Percentiles rank a stretch among this genome's conserved stretches.
phyloP scores from a whole-genome alignment of 257 asterid species.

The Paraleonurus japonicus region DNA sequence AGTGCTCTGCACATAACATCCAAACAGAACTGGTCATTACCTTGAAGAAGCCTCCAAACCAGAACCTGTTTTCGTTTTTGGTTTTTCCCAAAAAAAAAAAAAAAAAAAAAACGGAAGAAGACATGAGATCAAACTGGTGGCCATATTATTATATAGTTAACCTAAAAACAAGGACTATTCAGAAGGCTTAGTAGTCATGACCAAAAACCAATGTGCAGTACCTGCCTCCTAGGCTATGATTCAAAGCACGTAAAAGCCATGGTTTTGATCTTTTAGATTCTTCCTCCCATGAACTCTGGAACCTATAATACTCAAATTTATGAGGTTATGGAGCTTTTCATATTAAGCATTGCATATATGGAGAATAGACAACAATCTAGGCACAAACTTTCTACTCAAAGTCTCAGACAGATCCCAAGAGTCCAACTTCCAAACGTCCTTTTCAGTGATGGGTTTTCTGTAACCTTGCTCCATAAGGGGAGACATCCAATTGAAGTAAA shows the following conservation, averaged over 20 bases:
- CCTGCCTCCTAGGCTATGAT: conserved; percentile 79
- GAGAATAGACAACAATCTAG: conserved; percentile 20
- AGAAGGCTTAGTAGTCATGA: conserved; percentile 4
- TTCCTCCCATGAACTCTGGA: conserved; percentile 74
- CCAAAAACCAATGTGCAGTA: conserved; percentile 18
- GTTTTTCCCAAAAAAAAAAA: too few relatives aligned
- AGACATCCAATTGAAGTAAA: conserved; percentile 80
- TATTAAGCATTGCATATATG: conserved; percentile 4
- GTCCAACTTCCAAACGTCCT: conserved; percentile 86
- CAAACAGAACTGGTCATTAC: conserved; percentile 41
- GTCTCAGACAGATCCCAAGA: conserved; percentile 83
- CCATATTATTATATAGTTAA: conserved; percentile 9
- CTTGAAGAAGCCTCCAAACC: conserved; percentile 91
- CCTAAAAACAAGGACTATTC: neutral
- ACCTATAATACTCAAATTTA: conserved; percentile 38
- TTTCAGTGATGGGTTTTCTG: conserved; percentile 69
- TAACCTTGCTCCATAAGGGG: conserved; percentile 85
- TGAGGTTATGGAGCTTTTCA: neutral
- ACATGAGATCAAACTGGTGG: conserved; percentile 18
- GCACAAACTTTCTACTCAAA: conserved; percentile 50
- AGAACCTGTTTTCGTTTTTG: conserved; percentile 52
- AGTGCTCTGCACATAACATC: neutral
- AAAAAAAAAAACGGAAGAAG: conserved; percentile 5
- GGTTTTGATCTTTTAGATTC: conserved; percentile 66
- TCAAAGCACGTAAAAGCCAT: conserved; percentile 83